Conservation (phyloP, 1,139 yeast genomes). For the Magnusiomyces fungicola region DNA sequence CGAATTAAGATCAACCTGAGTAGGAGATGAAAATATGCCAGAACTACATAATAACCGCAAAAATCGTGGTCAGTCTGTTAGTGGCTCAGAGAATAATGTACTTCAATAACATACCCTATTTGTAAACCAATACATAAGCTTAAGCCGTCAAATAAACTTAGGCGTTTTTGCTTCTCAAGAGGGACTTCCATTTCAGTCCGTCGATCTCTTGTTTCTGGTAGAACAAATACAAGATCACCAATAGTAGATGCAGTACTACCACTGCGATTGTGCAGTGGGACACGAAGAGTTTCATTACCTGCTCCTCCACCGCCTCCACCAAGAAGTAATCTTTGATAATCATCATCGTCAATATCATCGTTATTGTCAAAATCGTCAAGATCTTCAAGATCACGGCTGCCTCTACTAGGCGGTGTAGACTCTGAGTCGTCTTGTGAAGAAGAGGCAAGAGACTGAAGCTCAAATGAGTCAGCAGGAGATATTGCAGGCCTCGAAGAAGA, state of each 20-base stretch:
- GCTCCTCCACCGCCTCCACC: not conserved
- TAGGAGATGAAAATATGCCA: conserved; percentile 40
- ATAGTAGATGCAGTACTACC: conserved; percentile 25
- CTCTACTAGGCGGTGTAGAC: conserved; percentile 22
- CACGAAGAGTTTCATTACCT: not conserved
- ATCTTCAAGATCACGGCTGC: conserved; percentile 4
- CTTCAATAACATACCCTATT: conserved; percentile 27
- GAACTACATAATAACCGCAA: conserved; percentile 20
- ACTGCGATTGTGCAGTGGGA: conserved; percentile 14
- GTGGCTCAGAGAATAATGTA: not conserved
- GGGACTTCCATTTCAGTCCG: conserved; percentile 23
- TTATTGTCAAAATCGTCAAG: conserved; percentile 11
- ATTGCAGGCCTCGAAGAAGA: not conserved
- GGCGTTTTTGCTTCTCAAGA: conserved; percentile 31
- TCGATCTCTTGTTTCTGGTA: conserved; percentile 27
- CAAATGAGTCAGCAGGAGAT: conserved; percentile 27
- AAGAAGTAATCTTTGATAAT: conserved; percentile 6
- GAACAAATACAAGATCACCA: conserved; percentile 28
- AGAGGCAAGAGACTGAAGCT: conserved; percentile 33
- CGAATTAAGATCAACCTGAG: conserved; percentile 33
- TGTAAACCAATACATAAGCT: conserved; percentile 38
- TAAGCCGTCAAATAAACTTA: conserved; percentile 34
- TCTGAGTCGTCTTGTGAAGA: conserved; percentile 22
- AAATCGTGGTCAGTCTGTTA: not conserved
- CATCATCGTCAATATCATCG: conserved; percentile 11